phyloP scores from a whole-genome alignment of 2,329 filamentous ascomycete species.

The Cytospora schulzeri region DNA sequence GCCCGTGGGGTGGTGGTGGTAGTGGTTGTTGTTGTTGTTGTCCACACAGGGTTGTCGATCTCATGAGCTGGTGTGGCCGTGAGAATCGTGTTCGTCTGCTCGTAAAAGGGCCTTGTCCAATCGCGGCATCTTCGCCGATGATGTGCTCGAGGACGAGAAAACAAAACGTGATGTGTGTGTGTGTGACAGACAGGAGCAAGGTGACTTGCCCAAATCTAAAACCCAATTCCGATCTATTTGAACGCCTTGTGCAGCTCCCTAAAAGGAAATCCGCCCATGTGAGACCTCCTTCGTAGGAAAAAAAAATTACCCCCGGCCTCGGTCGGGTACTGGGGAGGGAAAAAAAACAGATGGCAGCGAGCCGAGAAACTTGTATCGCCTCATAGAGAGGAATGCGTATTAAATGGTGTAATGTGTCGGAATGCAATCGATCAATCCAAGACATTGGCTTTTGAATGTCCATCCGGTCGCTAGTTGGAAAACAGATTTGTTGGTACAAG shows the following conservation, averaged over 20 bases:
- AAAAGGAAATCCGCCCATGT: slow-evolving; percentile 33
- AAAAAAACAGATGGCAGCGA: slow-evolving; percentile 34
- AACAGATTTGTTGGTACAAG: slow-evolving; percentile 25
- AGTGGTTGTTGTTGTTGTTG: neutral
- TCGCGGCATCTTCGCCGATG: slow-evolving; percentile 13
- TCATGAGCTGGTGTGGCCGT: neutral
- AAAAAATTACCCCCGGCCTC: slow-evolving; percentile 12
- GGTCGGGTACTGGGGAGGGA: slow-evolving; percentile 30
- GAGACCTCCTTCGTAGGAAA: slow-evolving; percentile 22
- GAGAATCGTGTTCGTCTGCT: neutral
- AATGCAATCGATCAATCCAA: slow-evolving; percentile 32
- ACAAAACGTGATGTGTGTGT: slow-evolving; percentile 3
- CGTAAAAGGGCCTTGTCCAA: slow-evolving; percentile 4
- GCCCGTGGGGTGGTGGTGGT: too few relatives aligned
- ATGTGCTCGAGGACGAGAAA: slow-evolving; percentile 16
- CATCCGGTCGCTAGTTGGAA: slow-evolving; percentile 17
- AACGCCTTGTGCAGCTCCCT: slow-evolving; percentile 42
- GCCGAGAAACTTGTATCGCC: slow-evolving; percentile 36
- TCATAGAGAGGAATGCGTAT: slow-evolving; percentile 35
- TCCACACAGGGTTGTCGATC: slow-evolving; percentile 13
- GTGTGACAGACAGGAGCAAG: slow-evolving; percentile 28
- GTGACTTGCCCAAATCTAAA: slow-evolving; percentile 28
- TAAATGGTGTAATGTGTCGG: slow-evolving; percentile 37
- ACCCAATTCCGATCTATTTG: slow-evolving; percentile 30
- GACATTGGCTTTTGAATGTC: slow-evolving; percentile 17